Evolutionary conservation across 1,284 basidiomycete species (phyloP).

Genomic region (Ceratobasidium sp.): DNA sequence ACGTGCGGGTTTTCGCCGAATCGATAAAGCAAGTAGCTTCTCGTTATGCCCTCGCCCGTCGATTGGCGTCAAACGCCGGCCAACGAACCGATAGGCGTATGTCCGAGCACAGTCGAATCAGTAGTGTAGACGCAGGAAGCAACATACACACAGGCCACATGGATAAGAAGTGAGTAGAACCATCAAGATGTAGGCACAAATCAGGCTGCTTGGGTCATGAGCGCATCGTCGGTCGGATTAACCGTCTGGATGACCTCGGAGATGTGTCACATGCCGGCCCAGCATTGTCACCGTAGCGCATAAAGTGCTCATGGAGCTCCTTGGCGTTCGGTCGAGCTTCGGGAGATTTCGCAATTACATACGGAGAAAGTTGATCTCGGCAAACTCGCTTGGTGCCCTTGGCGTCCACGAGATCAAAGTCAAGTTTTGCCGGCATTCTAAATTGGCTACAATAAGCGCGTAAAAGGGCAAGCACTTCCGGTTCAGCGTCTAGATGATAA

Average conservation of each 20-base stretch:
- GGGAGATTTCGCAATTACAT: conserved; percentile 1
- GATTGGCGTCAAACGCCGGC: conserved; percentile 18
- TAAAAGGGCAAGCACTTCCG: neutral
- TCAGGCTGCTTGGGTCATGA: neutral
- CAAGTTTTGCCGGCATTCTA: neutral
- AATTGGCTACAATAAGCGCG: neutral
- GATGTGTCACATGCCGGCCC: conserved; percentile 22
- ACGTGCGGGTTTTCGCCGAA: conserved; percentile 34
- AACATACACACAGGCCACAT: neutral
- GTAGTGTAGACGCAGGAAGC: neutral
- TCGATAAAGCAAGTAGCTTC: conserved; percentile 2
- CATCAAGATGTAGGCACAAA: neutral
- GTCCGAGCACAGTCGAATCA: conserved; percentile 12
- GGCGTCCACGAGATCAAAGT: conserved; percentile 1
- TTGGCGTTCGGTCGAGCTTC: conserved; percentile 22
- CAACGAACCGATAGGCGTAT: conserved; percentile 15
- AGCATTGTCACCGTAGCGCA: neutral
- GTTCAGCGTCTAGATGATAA: neutral
- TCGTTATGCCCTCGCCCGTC: neutral
- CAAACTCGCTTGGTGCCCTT: conserved; percentile 1
- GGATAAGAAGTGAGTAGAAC: conserved; percentile 7
- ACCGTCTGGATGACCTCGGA: conserved; percentile 33
- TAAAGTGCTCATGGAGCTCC: conserved; percentile 13
- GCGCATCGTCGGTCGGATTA: conserved; percentile 32
- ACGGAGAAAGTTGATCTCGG: neutral